Evolutionary conservation across 78 protist genomes (phyloP), one percentile per base, ranked within the genome.

Genomic region (Speleostelium caveatum): DNA sequence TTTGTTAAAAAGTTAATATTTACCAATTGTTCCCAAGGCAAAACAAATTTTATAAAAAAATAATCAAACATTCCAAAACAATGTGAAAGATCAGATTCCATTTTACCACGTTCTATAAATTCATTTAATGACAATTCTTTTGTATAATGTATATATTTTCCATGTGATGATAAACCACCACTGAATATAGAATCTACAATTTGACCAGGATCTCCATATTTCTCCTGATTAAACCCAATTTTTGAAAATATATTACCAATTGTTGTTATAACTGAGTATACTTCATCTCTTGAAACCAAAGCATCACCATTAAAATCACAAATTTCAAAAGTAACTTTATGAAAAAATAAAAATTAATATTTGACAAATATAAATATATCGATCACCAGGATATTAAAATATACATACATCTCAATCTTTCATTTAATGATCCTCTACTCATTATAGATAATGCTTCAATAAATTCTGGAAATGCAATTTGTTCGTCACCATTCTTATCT

Each of bases 41-140:
- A 28, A 19, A 80, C 28, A 30, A 80, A 80, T 30, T 56, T 65
- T 19, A 41, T 12, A 30, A 61, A 80, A 58, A 80, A 80, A 39
- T 60, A 80, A 58, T 80, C 89, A 80, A 80, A 80, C 89, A 80
- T 80, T 19, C 89, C 87, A 78, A 78, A 78, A 53, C 87, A 78
- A 63, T 67, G 28, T 8, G 75, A 12, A 2, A 78, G 6, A 45
- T 78, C 87, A 5, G 75, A 19, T 38, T 63, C 72, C 22, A 65
- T 26, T 5, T 35, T 32, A 35, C 75, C 73, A 33, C 87, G 39
- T 49, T 78, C 66, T 3, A 78, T 63, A 30, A 65, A 78, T 8
- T 78, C 87, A 19, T 32, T n/a, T 33, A 78, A 26, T 22, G 36
- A 1, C 33, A 78, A 51, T 39, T 78, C 87, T 21, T 62, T 45